Evolutionary conservation across 1,284 basidiomycete genomes (phyloP), one percentile per base, ranked within the genome.

Genomic region (Boletus chippewaensis): DNA sequence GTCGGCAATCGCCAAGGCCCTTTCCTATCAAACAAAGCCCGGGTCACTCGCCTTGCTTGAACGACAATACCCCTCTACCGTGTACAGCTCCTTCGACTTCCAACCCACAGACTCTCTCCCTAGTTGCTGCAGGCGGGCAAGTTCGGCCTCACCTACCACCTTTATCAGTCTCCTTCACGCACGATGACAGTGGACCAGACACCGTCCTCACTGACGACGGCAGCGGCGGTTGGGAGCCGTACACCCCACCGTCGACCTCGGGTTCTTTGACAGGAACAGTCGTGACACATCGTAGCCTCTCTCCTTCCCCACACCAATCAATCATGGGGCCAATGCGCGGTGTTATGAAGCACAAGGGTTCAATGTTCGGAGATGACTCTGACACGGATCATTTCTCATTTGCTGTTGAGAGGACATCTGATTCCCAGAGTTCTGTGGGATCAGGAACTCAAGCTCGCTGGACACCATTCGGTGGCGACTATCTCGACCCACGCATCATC

Each of bases 211-310:
- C 71, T 29, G 70, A 70, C 2, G 77, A 76, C 46, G 72, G 76
- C 12, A 70, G 71, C 13, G 71, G 68, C 49, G 73, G 73, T 20
- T 81, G 80, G 80, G 71, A 77, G 7, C 68, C 74, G 28, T 82
- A 81, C 55, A 81, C 79, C 0, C 79, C 79, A 32, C 80, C 80
- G 2, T 71, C 76, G 2, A 81, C 79, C 4, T 71, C 71, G 3
- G 73, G 71, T 12, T 78, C 79, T 13, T 66, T 72, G 15, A 67
- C 72, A 13, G 55, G 63, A 29, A 57, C 64, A 2, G 39, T 51
- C 7, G 34, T 57, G 7, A 45, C 56, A 6, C 62, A 66, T 39
- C 48, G 58, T 20, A 68, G 63, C 39, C 40, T 57, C 12, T 65
- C 63, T 2, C 63, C 57, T 26, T 53, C 66, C 0, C 62, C 60